Conservation (phyloP, 176 grass and related monocot genomes). For the Eragrostis nindensis region DNA sequence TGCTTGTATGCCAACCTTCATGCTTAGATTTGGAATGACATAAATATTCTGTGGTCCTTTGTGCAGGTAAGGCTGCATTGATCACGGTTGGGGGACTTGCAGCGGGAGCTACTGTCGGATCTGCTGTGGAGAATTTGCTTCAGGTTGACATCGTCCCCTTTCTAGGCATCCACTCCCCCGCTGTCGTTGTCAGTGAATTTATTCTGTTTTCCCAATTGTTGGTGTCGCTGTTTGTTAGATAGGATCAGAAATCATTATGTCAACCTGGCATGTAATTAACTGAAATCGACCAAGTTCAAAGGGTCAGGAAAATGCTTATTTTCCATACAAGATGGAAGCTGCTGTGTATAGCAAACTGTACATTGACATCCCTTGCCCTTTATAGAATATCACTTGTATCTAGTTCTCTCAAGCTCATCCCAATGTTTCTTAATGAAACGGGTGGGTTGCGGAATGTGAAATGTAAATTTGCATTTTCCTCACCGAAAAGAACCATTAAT, state of each 20-base stretch:
- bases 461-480: slow-evolving; percentile 22
- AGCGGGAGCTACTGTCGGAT: slow-evolving; percentile 72
- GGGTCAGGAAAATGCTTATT: slow-evolving; percentile 41
- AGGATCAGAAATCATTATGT: slow-evolving; percentile 47
- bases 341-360: slow-evolving; percentile 55
- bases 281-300: slow-evolving; percentile 33
- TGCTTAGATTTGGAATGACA: slow-evolving; percentile 33
- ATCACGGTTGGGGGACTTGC: slow-evolving; percentile 77
- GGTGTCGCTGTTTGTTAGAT: slow-evolving; percentile 79
- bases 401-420: slow-evolving; percentile 3
- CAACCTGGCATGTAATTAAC: slow-evolving; percentile 66
- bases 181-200: slow-evolving; percentile 92
- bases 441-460: background rate
- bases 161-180: slow-evolving; percentile 81
- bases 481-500: background rate
- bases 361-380: slow-evolving; percentile 23
- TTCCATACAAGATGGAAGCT: slow-evolving; percentile 34
- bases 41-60: slow-evolving; percentile 45
- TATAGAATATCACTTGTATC: slow-evolving; percentile 39
- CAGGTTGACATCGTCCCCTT: slow-evolving; percentile 95
- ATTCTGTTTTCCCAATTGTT: slow-evolving; percentile 91
- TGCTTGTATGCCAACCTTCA: slow-evolving; percentile 42
- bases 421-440: background rate
- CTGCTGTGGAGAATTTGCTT: slow-evolving; percentile 82
- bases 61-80: slow-evolving; percentile 88